Percentiles rank a stretch among this genome's conserved stretches.
Evolutionary conservation across 495 filamentous ascomycete genomes (phyloP).

Genomic region (Clohesyomyces aquaticus): DNA sequence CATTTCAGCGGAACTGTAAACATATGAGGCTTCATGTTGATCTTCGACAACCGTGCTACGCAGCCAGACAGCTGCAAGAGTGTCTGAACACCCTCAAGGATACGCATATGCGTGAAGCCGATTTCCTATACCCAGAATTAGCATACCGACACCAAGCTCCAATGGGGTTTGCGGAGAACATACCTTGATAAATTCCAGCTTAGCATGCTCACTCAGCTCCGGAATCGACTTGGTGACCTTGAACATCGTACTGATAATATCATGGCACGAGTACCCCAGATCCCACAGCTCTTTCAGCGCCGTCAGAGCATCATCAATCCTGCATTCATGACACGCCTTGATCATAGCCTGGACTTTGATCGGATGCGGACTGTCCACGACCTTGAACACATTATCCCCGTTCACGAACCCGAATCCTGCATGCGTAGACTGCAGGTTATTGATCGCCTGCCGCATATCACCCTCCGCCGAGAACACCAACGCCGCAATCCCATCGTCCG

Average conservation of each 20-base stretch:
- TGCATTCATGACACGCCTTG: constrained; percentile 91
- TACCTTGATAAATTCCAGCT: constrained; percentile 87
- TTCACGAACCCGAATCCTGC: constrained; percentile 98
- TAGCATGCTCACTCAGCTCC: constrained; percentile 85
- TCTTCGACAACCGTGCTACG: constrained; percentile 82
- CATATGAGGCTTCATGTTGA: constrained; percentile 93
- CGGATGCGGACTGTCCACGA: constrained; percentile 95
- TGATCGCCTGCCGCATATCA: constrained; percentile 99
- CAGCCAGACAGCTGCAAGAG: constrained; percentile 91
- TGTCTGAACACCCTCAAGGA: constrained; percentile 94
- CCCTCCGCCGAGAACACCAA: constrained; percentile 97
- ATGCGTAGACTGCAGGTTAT: constrained; percentile 92
- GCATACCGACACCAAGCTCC: neutral
- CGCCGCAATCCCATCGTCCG: constrained; percentile 91
- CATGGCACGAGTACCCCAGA: constrained; percentile 91
- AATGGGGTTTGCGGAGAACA: neutral
- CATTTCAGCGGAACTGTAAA: constrained; percentile 56
- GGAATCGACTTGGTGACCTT: constrained; percentile 94
- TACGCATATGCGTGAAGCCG: constrained; percentile 98
- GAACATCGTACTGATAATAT: constrained; percentile 99
- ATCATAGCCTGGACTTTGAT: constrained; percentile 98
- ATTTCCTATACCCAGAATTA: constrained; percentile 62
- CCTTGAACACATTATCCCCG: constrained; percentile 97
- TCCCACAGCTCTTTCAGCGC: constrained; percentile 90
- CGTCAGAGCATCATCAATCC: constrained; percentile 84